Base-by-base conservation (phyloP, 805 yeast species). In the Yarrowia sp. region DNA sequence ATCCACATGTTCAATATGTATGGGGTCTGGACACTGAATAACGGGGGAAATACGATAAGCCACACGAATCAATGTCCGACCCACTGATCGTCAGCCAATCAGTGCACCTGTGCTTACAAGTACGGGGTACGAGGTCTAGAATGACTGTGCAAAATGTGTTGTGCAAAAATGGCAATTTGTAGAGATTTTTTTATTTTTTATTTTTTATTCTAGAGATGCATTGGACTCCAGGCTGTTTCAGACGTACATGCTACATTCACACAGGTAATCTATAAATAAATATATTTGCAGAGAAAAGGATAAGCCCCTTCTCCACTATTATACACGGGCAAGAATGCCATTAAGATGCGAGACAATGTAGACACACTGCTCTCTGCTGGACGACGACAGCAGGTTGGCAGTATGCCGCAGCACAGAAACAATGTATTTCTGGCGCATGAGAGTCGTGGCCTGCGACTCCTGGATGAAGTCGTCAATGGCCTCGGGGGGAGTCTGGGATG, bases 281-380 rank as follows among this genome's bases (percentile, higher is more conserved):
- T 53, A 53, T 53, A 38, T 49, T 48, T 26, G 36, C 36, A 26
- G 14, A 26, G 32, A 11, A 15, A 2, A 8, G 9, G n/a, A 10
- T n/a, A 9, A n/a, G 22, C 8, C 3, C 16, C 5, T 38, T 38
- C 36, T 3, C 53, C 11, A 38, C 53, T 49, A 49, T 40, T 53
- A 53, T 53, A 53, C 59, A 53, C 43, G 59, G 35, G 59, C 35
- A 16, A 59, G 65, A 43, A 59, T 43, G 32, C 52, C 46, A 42
- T 59, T 59, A 22, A 59, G 42, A 43, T 59, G 65, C 16, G 65
- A 43, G 32, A 59, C 65, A 43, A 63, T 63, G 46, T 38, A 49
- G 9, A 38, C 48, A 26, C 67, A 48, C 45, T 63, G 67, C 22
- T 63, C 67, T 40, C 67, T n/a, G 40, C 46, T 48, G 40, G 56